Evolutionary conservation across 305 asterid genomes (phyloP).

Genomic region (Plantago coronopus): DNA sequence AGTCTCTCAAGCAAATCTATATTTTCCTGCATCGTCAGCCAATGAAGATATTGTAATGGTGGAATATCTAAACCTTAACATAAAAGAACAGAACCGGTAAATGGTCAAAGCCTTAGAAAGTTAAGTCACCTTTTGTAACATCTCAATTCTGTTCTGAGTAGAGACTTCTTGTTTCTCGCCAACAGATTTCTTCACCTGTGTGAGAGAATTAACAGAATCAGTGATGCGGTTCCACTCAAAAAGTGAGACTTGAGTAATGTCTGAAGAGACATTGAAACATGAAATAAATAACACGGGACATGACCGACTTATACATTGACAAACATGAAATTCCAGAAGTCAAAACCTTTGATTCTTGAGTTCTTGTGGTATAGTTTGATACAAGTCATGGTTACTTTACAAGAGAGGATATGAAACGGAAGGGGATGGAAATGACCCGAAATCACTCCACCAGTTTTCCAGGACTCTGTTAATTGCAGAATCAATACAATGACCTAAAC

Average conservation of each 20-base stretch:
- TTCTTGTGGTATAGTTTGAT: not conserved
- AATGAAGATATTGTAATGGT: conserved; percentile 7
- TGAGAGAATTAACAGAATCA: conserved; percentile 7
- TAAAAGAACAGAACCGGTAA: not conserved
- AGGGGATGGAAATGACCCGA: not conserved
- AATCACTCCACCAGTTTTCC: too few species aligned
- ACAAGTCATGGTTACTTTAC: too few species aligned
- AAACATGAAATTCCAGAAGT: not conserved
- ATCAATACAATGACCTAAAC: too few species aligned
- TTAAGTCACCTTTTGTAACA: conserved; percentile 64
- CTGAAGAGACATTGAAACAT: not conserved
- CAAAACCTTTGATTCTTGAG: not conserved
- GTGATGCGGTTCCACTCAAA: not conserved
- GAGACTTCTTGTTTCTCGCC: conserved; percentile 24
- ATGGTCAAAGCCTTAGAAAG: not conserved
- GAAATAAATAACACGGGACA: not conserved
- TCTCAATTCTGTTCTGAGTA: conserved; percentile 40
- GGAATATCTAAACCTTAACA: not conserved
- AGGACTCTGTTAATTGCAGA: too few species aligned
- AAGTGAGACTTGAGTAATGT: not conserved
- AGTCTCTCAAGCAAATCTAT: conserved; percentile 66
- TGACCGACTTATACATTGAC: conserved; percentile 7
- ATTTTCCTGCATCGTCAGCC: conserved; percentile 57
- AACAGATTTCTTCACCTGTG: conserved; percentile 44
- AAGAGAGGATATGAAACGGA: too few species aligned